Percentiles rank a stretch among this genome's conserved stretches.
phyloP scores from a whole-genome alignment of 352 stramenopile genomes.

The Nothophytophthora sp. region DNA sequence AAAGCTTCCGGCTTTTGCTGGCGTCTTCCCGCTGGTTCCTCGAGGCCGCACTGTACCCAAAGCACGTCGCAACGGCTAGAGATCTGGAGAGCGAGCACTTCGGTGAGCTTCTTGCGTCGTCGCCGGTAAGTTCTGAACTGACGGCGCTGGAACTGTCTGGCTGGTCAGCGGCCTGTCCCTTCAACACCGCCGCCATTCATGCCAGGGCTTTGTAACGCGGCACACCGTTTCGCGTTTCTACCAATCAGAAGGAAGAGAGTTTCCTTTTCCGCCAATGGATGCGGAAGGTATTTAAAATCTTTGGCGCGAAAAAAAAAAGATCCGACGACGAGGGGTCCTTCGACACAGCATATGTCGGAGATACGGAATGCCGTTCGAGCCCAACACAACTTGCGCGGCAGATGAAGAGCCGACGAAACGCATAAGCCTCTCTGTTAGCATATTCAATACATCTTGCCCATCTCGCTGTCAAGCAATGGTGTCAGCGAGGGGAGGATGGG shows the following conservation, averaged over 20 bases:
- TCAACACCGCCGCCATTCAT: no score
- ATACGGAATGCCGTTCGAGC: no score
- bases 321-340: no score
- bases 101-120: neutral
- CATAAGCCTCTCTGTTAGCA: no score
- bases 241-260: neutral
- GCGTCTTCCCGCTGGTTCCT: neutral
- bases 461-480: no score
- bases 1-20: conserved; percentile 14
- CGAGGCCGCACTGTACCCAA: neutral
- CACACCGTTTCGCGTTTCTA: conserved; percentile 7
- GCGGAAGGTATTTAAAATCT: conserved; percentile 5
- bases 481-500: no score
- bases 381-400: no score
- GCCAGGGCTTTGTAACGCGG: neutral
- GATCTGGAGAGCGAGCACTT: neutral
- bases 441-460: no score
- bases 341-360: no score
- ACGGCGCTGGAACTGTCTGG: conserved; percentile 15
- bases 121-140: conserved; percentile 14
- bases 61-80: conserved; percentile 6
- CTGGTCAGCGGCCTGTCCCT: conserved; percentile 10
- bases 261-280: neutral
- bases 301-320: conserved; percentile 4
- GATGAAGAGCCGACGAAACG: no score